A percentile compares a stretch with the other conserved stretches of the same genome.
Evolutionary conservation across 495 filamentous ascomycete genomes (phyloP).

Genomic region (Penicillium bovifimosum): DNA sequence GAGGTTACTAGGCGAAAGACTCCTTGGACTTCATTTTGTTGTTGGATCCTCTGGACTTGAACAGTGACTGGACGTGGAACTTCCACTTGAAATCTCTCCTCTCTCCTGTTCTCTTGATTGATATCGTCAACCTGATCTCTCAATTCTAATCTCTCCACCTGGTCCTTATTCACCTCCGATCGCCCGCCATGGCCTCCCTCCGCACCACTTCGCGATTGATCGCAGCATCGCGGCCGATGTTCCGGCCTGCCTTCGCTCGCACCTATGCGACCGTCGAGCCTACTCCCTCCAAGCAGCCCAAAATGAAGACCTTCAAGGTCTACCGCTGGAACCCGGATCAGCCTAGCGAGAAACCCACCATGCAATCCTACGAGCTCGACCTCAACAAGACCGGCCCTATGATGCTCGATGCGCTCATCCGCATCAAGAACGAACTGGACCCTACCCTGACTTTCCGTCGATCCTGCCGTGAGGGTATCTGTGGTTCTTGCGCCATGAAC

Average conservation of each 20-base stretch:
- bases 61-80: constrained; percentile 3
- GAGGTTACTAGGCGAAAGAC: constrained; percentile 37
- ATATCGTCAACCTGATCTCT: neutral
- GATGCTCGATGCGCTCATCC: constrained; percentile 92
- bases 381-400: constrained; percentile 98
- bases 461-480: constrained; percentile 96
- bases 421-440: constrained; percentile 98
- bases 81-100: constrained; percentile 15
- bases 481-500: constrained; percentile 98
- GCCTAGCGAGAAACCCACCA: constrained; percentile 82
- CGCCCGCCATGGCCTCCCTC: constrained; percentile 67
- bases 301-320: constrained; percentile 93
- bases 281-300: constrained; percentile 46
- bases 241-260: constrained; percentile 46
- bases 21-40: constrained; percentile 34
- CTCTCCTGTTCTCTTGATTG: constrained; percentile 5
- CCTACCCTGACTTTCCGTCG: constrained; percentile 93
- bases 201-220: constrained; percentile 64
- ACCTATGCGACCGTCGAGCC: constrained; percentile 49
- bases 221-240: constrained; percentile 49
- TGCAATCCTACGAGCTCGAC: constrained; percentile 92
- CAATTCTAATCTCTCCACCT: neutral
- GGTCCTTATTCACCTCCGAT: constrained; percentile 3
- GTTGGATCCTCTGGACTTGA: constrained; percentile 9
- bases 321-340: constrained; percentile 97